These are phyloP conservation scores for Ajuga reptans DNA, from an alignment of 305 asterid species.

Conservation along the genomic window DNA sequence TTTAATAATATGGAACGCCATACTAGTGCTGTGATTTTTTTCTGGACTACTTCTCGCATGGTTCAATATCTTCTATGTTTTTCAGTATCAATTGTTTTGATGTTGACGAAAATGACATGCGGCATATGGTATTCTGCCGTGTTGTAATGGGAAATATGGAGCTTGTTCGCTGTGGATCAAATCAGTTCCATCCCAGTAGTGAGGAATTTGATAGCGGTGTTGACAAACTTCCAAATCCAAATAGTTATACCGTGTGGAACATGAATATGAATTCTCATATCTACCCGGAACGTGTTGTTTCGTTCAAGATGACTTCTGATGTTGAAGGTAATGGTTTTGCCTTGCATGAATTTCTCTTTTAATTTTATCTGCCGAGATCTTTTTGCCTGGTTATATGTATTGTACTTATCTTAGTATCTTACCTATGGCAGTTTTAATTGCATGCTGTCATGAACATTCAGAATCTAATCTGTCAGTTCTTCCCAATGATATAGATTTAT, in stretches of 20 bases:
- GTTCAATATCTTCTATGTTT: slow-evolving; percentile 27
- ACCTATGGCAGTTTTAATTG: background rate
- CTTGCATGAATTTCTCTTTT: slow-evolving; percentile 9
- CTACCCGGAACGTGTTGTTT: slow-evolving; percentile 68
- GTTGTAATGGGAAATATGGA: slow-evolving; percentile 91
- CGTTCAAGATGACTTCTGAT: slow-evolving; percentile 59
- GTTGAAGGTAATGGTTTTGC: slow-evolving; percentile 45
- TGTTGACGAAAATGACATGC: slow-evolving; percentile 77
- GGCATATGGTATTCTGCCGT: slow-evolving; percentile 64
- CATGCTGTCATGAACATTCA: background rate
- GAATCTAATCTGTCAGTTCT: background rate
- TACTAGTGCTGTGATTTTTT: slow-evolving; percentile 13
- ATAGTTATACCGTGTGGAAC: slow-evolving; percentile 65
- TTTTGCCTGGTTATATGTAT: background rate
- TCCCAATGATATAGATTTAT: background rate
- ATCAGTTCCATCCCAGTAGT: slow-evolving; percentile 71
- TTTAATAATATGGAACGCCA: slow-evolving; percentile 2
- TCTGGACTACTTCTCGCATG: slow-evolving; percentile 11
- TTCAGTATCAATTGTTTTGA: slow-evolving; percentile 57
- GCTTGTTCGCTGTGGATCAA: slow-evolving; percentile 54
- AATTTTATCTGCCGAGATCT: background rate
- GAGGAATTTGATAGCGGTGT: slow-evolving; percentile 82
- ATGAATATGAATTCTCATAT: slow-evolving; percentile 71
- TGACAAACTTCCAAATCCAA: slow-evolving; percentile 61
- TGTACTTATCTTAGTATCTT: background rate